Evolutionary conservation across 441 rosid genomes (phyloP).

Genomic region (Populus hybrid): DNA sequence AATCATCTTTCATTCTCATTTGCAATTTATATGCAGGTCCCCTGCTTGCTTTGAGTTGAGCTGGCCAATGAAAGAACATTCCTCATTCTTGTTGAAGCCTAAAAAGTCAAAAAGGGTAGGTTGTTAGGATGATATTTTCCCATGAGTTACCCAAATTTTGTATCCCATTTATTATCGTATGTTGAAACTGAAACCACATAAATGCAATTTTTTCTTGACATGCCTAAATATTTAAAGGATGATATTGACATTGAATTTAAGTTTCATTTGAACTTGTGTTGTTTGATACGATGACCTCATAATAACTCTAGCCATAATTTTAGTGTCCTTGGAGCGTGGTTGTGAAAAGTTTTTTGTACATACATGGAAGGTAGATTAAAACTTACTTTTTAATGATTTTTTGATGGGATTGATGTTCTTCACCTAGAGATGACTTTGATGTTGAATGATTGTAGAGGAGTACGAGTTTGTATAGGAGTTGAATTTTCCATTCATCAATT

Average conservation of each 20-base stretch:
- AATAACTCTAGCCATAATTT: not conserved
- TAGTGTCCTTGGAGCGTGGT: not conserved
- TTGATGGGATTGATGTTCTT: not conserved
- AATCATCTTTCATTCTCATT: conserved; percentile 18
- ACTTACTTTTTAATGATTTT: not conserved
- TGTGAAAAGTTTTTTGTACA: not conserved
- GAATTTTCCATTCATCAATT: not conserved
- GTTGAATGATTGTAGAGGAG: not conserved
- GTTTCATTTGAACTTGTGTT: not conserved
- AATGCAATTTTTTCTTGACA: not conserved
- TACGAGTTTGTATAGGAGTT: not conserved
- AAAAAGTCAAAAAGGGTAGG: conserved; percentile 77
- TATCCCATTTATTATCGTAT: not conserved
- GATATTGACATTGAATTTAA: not conserved
- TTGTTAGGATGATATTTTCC: not conserved
- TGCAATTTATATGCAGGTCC: conserved; percentile 57
- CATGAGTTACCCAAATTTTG: not conserved
- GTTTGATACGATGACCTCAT: not conserved
- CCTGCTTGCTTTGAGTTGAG: conserved; percentile 87
- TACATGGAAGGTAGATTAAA: not conserved
- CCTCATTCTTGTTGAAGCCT: conserved; percentile 55
- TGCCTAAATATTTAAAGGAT: not conserved
- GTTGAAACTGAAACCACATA: not conserved
- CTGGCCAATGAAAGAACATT: conserved; percentile 76
- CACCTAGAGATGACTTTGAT: not conserved